phyloP scores from a whole-genome alignment of 352 stramenopile species.

The Pythium plurisporium region DNA sequence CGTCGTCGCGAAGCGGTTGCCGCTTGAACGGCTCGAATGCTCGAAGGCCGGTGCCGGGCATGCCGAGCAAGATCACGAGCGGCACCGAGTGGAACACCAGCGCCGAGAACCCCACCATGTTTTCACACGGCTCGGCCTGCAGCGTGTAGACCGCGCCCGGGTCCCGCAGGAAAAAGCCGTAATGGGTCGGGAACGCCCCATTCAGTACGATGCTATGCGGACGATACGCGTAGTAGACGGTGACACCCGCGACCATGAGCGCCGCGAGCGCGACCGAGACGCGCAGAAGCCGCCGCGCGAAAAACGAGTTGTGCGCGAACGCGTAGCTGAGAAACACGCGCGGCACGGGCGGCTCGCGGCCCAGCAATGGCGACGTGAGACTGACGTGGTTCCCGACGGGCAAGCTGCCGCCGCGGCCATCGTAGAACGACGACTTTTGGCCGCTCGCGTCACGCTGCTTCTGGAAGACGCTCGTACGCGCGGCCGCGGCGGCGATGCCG shows the following conservation, averaged over 20 bases:
- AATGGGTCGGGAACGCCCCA: conserved; percentile 7
- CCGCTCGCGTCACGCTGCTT: not conserved
- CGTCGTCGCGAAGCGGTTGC: conserved; percentile 55
- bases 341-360: conserved; percentile 49
- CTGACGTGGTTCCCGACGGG: not conserved
- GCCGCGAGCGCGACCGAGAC: conserved; percentile 34
- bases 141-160: conserved; percentile 60
- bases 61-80: conserved; percentile 50
- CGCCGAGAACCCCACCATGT: conserved; percentile 75
- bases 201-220: conserved; percentile 47
- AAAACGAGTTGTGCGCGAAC: conserved; percentile 77
- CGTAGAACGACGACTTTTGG: conserved; percentile 3
- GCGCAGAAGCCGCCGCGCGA: conserved; percentile 53
- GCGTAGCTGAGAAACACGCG: conserved; percentile 49
- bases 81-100: conserved; percentile 70
- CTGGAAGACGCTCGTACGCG: not conserved
- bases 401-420: not conserved
- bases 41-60: conserved; percentile 56
- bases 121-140: conserved; percentile 61
- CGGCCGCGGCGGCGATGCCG: not conserved
- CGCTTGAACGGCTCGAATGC: conserved; percentile 72
- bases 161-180: conserved; percentile 50
- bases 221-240: conserved; percentile 73
- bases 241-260: conserved; percentile 41
- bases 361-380: conserved; percentile 25